Percentiles rank a stretch among this genome's conserved stretches.
These are phyloP conservation scores for Glaciozyma martinii DNA, from an alignment of 768 basidiomycete species.

Conservation along the genomic window DNA sequence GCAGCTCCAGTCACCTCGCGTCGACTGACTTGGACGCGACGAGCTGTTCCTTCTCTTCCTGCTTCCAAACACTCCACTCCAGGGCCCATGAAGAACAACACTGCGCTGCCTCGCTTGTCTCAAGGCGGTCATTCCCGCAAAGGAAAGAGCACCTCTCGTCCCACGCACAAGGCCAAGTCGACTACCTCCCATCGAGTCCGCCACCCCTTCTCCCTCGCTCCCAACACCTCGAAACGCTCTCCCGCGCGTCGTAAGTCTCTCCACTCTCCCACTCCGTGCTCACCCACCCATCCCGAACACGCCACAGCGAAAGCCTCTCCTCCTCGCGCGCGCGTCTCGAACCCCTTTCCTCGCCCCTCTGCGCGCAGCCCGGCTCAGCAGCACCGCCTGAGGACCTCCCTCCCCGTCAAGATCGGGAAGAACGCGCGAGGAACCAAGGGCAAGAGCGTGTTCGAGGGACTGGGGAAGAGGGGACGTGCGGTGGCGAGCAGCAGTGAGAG, in stretches of 20 bases:
- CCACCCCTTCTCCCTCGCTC: too few species aligned
- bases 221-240: too few species aligned
- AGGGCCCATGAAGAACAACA: not conserved
- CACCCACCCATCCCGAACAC: too few species aligned
- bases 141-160: not conserved
- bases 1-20: too few species aligned
- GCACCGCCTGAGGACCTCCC: not conserved
- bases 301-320: too few species aligned
- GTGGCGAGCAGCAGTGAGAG: not conserved
- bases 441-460: constrained; percentile 6
- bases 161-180: too few species aligned
- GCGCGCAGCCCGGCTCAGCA: not conserved
- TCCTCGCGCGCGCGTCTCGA: too few species aligned
- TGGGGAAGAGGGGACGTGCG: not conserved
- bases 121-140: not conserved
- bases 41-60: not conserved
- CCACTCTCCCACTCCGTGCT: too few species aligned
- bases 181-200: too few species aligned
- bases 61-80: not conserved
- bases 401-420: not conserved
- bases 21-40: not conserved
- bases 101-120: not conserved
- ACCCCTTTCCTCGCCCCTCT: not conserved
- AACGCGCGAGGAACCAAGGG: not conserved
- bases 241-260: too few species aligned